These are phyloP conservation scores for Inga laurina DNA, from an alignment of 306 rosid genomes.

Conservation along the genomic window DNA sequence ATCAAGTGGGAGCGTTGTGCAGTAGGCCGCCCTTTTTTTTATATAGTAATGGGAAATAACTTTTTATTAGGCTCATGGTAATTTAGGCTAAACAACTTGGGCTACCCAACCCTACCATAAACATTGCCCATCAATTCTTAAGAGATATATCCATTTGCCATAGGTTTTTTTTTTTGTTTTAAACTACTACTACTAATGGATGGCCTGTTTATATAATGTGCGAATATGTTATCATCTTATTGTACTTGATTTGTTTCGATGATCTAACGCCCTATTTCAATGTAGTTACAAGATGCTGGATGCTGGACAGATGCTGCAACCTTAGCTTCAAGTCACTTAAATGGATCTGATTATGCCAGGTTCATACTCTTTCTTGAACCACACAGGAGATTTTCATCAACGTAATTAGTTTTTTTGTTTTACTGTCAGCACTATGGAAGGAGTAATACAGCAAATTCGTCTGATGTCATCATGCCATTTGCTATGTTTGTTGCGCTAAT, in stretches of 20 bases:
- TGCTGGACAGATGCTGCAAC: conserved; percentile 99
- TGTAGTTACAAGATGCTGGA: conserved; percentile 99
- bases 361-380: conserved; percentile 31
- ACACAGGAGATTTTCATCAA: not conserved
- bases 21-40: no score
- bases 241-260: conserved; percentile 31
- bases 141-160: not conserved
- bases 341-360: conserved; percentile 98
- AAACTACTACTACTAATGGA: not conserved
- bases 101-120: not conserved
- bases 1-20: rapidly evolving
- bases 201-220: not conserved
- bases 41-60: not conserved
- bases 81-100: not conserved
- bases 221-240: conserved; percentile 19
- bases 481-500: conserved; percentile 15
- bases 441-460: not conserved
- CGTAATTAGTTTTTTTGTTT: not conserved
- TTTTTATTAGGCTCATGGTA: not conserved
- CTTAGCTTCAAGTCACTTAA: conserved; percentile 87
- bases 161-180: not conserved
- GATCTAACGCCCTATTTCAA: conserved; percentile 31
- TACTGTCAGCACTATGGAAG: not conserved
- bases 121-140: not conserved
- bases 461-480: conserved; percentile 17